Evolutionary conservation across 768 basidiomycete genomes (phyloP), one percentile per base, ranked within the genome.

Genomic region (Leccinum ochraceum): DNA sequence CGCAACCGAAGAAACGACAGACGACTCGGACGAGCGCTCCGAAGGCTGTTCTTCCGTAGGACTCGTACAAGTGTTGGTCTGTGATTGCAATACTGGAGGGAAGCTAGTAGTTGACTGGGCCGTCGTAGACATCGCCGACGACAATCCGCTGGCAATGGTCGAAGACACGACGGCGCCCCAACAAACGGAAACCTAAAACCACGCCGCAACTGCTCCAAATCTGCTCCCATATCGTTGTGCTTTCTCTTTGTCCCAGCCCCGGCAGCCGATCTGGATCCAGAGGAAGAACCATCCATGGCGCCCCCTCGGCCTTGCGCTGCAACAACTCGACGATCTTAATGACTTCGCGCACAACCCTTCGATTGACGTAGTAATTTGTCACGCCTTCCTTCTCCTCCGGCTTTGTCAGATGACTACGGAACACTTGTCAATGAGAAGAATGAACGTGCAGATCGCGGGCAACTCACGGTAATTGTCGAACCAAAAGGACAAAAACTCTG

Each of bases 141-240:
- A 2, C 9, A 7, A 46, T 14, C 14, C 50, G 22, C 17, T 53
- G 34, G 9, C 60, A 62, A 51, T 6, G 34, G 57, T 37, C 60
- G 60, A 24, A 37, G 69, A 63, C 63, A 63, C 26, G 44, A 78
- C 77, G 76, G 73, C 0, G 69, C 67, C 10, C 76, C 73, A 28
- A 80, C 78, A 60, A 77, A 82, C 8, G 80, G 82, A 11, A 81
- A 65, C 52, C 77, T 75, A 62, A 82, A 81, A 52, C 72, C 74
- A 10, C 68, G 66, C 55, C 62, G 68, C 50, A 67, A 52, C 46
- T 67, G 72, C 37, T 70, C 69, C 1, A 68, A 60, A 39, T 75
- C 80, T 9, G 66, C 72, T 20, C 79, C 78, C 14, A 74, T 69
- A 56, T 81, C 78, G 20, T 71, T 71, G 9, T 73, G 77, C 63